These are phyloP conservation scores for Castanea crenata DNA, from an alignment of 306 rosid species.

Conservation along the genomic window DNA sequence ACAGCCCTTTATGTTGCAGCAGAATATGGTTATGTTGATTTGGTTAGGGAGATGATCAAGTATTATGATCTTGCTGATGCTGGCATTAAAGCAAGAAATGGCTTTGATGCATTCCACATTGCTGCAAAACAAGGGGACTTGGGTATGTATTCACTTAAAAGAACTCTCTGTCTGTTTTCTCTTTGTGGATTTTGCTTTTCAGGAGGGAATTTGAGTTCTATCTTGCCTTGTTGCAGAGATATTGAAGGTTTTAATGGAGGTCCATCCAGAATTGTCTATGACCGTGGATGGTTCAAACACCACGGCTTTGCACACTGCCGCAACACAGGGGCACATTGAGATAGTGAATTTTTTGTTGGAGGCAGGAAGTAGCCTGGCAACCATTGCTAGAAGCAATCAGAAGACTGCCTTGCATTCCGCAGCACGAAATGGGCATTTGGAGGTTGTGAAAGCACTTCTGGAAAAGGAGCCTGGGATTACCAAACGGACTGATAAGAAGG, in stretches of 20 bases:
- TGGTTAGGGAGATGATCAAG: constrained; percentile 79
- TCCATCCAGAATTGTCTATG: constrained; percentile 80
- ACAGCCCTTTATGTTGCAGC: constrained; percentile 89
- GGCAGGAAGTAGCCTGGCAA: constrained; percentile 74
- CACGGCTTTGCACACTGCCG: constrained; percentile 96
- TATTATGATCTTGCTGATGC: constrained; percentile 75
- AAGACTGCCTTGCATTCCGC: constrained; percentile 95
- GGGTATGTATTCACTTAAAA: constrained; percentile 38
- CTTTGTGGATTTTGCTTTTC: constrained; percentile 10
- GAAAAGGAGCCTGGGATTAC: constrained; percentile 59
- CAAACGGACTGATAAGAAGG: constrained; percentile 73
- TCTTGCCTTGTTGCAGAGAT: constrained; percentile 52
- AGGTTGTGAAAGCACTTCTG: constrained; percentile 60
- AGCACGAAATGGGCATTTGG: constrained; percentile 85
- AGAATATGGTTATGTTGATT: constrained; percentile 72
- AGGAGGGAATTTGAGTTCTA: background rate
- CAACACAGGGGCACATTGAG: constrained; percentile 79
- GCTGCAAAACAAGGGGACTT: constrained; percentile 96
- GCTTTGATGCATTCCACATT: constrained; percentile 93
- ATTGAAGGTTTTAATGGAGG: constrained; percentile 70
- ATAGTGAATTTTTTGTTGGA: constrained; percentile 66
- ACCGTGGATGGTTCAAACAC: constrained; percentile 92
- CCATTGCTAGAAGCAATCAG: constrained; percentile 91
- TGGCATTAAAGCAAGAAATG: constrained; percentile 82
- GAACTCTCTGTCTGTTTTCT: constrained; percentile 5